Conservation (phyloP, 148 eudicot genomes). For the Rhododendron ferrugineum region DNA sequence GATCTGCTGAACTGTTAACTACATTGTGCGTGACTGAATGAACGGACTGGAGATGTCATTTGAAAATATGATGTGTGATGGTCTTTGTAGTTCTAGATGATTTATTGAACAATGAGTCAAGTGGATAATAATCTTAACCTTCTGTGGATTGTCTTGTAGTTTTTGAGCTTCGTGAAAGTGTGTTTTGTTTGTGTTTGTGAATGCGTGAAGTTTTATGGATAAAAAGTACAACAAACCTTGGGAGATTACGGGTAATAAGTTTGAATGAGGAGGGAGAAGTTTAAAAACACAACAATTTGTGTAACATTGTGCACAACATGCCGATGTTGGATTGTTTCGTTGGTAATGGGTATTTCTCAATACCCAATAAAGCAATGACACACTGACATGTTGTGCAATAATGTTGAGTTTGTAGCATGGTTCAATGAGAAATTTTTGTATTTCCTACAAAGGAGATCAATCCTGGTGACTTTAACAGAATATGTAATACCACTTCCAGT, state of each 20-base stretch:
- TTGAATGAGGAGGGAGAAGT: not conserved
- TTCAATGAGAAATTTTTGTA: not conserved
- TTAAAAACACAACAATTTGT: no score
- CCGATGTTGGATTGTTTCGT: no score
- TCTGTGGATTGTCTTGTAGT: not conserved
- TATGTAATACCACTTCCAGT: not conserved
- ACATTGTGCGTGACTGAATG: not conserved
- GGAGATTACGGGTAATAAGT: not conserved
- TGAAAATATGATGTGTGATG: not conserved
- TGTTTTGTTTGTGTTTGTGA: not conserved
- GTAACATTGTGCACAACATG: no score
- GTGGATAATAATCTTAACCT: not conserved
- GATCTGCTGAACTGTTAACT: not conserved
- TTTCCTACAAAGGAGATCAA: not conserved
- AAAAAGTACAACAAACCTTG: not conserved
- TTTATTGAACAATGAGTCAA: not conserved
- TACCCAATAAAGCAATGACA: no score
- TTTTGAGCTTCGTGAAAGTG: not conserved
- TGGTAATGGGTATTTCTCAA: no score
- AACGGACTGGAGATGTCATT: not conserved
- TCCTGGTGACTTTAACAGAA: not conserved
- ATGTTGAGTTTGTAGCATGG: no score
- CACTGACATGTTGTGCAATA: no score
- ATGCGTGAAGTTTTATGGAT: not conserved
- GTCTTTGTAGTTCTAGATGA: not conserved